Evolutionary conservation across 2,329 filamentous ascomycete species (phyloP).

Genomic region (Colletotrichum somersetense): DNA sequence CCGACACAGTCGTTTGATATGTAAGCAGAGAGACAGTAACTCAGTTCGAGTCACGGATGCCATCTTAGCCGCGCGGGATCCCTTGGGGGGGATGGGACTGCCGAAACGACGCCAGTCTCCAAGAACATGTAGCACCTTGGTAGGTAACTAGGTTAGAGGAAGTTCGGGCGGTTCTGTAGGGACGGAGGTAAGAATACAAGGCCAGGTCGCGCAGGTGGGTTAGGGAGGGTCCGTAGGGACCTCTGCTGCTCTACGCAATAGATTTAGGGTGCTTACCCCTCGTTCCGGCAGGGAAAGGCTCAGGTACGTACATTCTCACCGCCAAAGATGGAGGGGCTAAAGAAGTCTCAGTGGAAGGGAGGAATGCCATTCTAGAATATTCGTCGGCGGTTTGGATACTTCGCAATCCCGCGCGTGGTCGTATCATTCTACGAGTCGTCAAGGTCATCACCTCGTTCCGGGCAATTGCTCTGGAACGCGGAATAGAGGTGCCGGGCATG

Average conservation of each 20-base stretch:
- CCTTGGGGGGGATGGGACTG: too few relatives aligned
- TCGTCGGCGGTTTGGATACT: not conserved
- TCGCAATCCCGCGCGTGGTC: not conserved
- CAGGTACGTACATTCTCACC: constrained; percentile 2
- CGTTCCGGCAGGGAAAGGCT: not conserved
- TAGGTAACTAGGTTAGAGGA: too few relatives aligned
- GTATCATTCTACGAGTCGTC: not conserved
- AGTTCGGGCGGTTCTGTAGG: too few relatives aligned
- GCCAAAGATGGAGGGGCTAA: not conserved
- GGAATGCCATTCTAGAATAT: constrained; percentile 32
- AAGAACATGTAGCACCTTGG: too few relatives aligned
- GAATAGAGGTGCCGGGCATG: not conserved
- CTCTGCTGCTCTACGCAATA: too few relatives aligned
- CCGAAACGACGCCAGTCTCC: too few relatives aligned
- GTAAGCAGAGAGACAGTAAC: constrained; percentile 1
- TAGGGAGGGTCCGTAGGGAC: too few relatives aligned
- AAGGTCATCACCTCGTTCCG: not conserved
- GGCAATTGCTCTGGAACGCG: not conserved
- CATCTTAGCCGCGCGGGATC: not conserved
- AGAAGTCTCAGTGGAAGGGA: too few relatives aligned
- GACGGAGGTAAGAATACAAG: too few relatives aligned
- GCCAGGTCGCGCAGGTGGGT: too few relatives aligned
- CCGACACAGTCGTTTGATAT: not conserved
- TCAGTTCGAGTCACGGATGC: not conserved
- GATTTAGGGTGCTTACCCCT: not conserved